Evolutionary conservation across 805 yeast genomes (phyloP).

Genomic region (Sugiyamaella marilandica): DNA sequence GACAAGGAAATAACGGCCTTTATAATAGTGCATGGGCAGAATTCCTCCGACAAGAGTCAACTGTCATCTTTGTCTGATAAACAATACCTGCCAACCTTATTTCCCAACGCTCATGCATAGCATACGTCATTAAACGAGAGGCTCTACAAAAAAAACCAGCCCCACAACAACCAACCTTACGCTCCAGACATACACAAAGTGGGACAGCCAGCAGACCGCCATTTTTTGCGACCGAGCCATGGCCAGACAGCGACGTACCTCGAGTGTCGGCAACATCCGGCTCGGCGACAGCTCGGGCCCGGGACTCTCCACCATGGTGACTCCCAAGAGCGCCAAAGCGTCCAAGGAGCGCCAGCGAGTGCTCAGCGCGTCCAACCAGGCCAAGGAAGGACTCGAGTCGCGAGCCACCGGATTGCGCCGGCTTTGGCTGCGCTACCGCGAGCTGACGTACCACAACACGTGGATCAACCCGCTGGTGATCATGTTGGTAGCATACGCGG

Average conservation of each 20-base stretch:
- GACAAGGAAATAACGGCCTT: too few species aligned
- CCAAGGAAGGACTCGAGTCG: neutral
- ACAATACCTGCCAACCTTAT: too few species aligned
- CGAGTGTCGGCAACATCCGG: conserved; percentile 70
- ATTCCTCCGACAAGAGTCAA: too few species aligned
- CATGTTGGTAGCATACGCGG: conserved; percentile 38
- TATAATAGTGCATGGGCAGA: too few species aligned
- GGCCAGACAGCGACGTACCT: conserved; percentile 40
- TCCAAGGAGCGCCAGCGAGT: conserved; percentile 36
- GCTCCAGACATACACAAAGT: too few species aligned
- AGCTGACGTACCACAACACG: conserved; percentile 51
- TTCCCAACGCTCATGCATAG: too few species aligned
- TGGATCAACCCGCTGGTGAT: conserved; percentile 68
- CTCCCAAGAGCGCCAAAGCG: conserved; percentile 41
- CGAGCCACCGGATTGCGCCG: conserved; percentile 26
- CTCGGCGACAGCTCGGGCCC: conserved; percentile 71
- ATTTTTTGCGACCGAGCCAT: neutral
- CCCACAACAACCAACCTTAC: too few species aligned
- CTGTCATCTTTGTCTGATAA: too few species aligned
- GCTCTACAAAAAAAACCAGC: too few species aligned
- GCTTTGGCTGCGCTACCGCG: conserved; percentile 53
- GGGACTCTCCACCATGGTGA: conserved; percentile 61
- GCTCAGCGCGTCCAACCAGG: conserved; percentile 19
- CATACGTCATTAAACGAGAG: too few species aligned
- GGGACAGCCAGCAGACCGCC: too few species aligned